Conservation (phyloP, 192 early-diverging fungal species). For the Backusella luteola region DNA sequence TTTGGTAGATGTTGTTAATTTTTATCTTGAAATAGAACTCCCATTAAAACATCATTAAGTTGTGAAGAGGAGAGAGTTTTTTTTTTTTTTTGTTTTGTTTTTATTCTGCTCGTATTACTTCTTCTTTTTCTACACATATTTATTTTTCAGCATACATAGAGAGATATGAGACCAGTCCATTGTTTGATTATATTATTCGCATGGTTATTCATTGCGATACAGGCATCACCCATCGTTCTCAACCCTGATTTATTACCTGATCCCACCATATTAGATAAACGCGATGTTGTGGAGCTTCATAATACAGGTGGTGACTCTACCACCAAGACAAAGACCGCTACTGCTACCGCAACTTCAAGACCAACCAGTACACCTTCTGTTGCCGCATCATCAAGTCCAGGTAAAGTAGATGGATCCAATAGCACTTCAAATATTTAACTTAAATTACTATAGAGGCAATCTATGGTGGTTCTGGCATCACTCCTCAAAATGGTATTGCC, state of each 20-base stretch:
- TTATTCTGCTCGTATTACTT: background rate
- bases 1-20: slow-evolving; percentile 13
- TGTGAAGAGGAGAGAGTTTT: background rate
- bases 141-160: background rate
- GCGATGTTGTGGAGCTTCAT: slow-evolving; percentile 11
- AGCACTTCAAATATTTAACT: no score
- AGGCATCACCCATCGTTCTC: background rate
- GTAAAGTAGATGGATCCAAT: background rate
- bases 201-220: background rate
- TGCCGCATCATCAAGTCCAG: slow-evolving; percentile 5
- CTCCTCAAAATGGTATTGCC: slow-evolving; percentile 33
- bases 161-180: background rate
- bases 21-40: background rate
- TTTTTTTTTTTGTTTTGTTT: background rate
- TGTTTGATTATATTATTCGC: background rate
- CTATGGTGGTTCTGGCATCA: slow-evolving; percentile 28
- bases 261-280: background rate
- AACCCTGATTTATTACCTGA: slow-evolving; percentile 4
- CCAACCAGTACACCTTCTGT: background rate
- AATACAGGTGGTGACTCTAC: background rate
- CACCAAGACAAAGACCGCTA: background rate
- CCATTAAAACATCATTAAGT: no score
- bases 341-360: slow-evolving; percentile 3
- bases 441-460: background rate
- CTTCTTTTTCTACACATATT: background rate